Percentiles rank a stretch among this genome's conserved stretches.
Conservation (phyloP, 805 yeast species). For the Candida caryicola region DNA sequence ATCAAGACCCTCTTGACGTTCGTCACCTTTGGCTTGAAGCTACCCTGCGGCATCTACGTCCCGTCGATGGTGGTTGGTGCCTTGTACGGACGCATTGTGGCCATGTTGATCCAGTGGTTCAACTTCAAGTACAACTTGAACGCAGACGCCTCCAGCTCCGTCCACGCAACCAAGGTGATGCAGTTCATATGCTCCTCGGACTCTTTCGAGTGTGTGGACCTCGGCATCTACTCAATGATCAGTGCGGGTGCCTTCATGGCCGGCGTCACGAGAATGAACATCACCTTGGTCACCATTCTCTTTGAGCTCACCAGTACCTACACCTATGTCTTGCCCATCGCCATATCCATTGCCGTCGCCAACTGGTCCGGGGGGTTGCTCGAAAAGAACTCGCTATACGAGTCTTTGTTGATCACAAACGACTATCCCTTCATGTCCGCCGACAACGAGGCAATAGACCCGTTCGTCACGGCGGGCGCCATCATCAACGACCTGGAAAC, state of each 20-base stretch:
- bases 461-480: constrained; percentile 29
- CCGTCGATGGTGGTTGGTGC: constrained; percentile 67
- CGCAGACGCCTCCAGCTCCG: neutral
- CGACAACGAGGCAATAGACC: constrained; percentile 34
- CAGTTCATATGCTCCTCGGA: constrained; percentile 14
- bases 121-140: constrained; percentile 15
- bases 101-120: constrained; percentile 41
- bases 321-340: constrained; percentile 55
- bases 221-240: constrained; percentile 53
- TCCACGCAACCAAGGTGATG: constrained; percentile 8
- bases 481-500: constrained; percentile 26
- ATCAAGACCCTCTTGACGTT: constrained; percentile 47
- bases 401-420: constrained; percentile 43
- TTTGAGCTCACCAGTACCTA: constrained; percentile 57
- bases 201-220: constrained; percentile 32
- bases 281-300: constrained; percentile 48
- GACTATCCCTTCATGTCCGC: constrained; percentile 54
- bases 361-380: constrained; percentile 54
- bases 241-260: constrained; percentile 60
- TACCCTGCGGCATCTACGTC: constrained; percentile 61
- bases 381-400: constrained; percentile 52
- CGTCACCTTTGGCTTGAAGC: constrained; percentile 54
- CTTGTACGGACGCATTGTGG: constrained; percentile 51
- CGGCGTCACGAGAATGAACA: constrained; percentile 54
- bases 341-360: constrained; percentile 54